Evolutionary conservation across 2,329 filamentous ascomycete genomes (phyloP).

Genomic region (Pseudogymnoascus sp.): DNA sequence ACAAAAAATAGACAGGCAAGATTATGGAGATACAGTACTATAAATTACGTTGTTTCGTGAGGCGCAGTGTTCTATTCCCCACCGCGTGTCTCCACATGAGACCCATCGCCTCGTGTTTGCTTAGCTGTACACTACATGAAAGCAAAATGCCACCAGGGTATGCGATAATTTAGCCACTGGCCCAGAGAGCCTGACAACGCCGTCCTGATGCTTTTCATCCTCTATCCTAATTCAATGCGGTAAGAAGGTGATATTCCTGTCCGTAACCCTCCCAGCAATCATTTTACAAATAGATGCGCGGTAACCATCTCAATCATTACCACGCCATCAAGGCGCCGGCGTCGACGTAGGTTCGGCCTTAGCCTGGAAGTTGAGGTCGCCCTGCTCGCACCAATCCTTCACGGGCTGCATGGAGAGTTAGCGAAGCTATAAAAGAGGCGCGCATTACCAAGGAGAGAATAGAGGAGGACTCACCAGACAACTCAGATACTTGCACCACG

Average conservation of each 20-base stretch:
- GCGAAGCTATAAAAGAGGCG: slow-evolving; percentile 11
- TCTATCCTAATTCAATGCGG: neutral
- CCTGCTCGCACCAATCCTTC: slow-evolving; percentile 55
- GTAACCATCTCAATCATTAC: neutral
- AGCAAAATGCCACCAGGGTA: neutral
- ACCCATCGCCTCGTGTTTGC: neutral
- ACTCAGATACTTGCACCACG: slow-evolving; percentile 92
- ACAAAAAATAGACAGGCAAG: neutral
- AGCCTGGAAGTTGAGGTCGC: neutral
- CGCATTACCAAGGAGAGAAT: neutral
- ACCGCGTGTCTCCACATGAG: neutral
- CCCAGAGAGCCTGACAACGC: neutral
- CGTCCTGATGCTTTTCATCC: neutral
- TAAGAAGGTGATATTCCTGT: neutral
- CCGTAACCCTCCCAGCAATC: neutral
- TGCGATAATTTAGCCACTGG: neutral
- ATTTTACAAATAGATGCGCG: neutral
- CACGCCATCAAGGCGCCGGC: neutral
- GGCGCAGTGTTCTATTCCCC: neutral
- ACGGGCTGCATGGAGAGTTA: slow-evolving; percentile 42
- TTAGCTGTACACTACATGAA: slow-evolving; percentile 5
- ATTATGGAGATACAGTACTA: neutral
- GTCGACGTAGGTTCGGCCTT: neutral
- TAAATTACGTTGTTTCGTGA: neutral
- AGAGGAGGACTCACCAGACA: slow-evolving; percentile 64